Evolutionary conservation across 1,139 yeast genomes (phyloP).

Genomic region (Scheffersomyces illinoinensis): DNA sequence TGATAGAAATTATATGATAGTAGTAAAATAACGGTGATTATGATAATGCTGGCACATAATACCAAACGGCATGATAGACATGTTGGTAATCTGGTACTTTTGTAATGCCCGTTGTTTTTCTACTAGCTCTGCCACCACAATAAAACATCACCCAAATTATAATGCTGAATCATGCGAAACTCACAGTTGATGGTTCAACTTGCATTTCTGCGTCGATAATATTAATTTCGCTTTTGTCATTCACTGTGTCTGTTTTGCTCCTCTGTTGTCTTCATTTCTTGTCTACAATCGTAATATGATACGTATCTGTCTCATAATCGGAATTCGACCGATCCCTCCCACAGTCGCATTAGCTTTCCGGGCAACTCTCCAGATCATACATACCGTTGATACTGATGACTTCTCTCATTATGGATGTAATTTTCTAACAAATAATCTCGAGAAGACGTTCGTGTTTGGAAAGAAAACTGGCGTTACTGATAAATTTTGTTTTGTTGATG

Average conservation of each 20-base stretch:
- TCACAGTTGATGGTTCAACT: background rate
- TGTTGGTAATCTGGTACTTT: background rate
- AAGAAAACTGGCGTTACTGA: constrained; percentile 2
- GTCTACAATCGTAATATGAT: background rate
- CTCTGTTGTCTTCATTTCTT: background rate
- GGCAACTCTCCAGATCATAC: constrained; percentile 22
- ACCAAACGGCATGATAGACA: no score
- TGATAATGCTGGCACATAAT: no score
- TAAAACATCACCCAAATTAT: background rate
- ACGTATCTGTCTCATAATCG: background rate
- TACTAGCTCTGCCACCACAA: background rate
- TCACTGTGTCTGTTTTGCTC: background rate
- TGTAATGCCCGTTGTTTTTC: no score
- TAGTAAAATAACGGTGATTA: no score
- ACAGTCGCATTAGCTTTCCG: background rate
- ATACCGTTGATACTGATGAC: constrained; percentile 87
- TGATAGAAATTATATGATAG: background rate
- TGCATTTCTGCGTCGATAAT: background rate
- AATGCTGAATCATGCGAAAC: background rate
- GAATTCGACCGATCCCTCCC: background rate
- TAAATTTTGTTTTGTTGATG: background rate
- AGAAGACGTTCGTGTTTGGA: background rate
- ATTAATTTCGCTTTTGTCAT: no score
- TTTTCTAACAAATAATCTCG: constrained; percentile 3
- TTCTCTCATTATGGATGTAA: constrained; percentile 66